A percentile compares a stretch with the other conserved stretches of the same genome.
Evolutionary conservation across 306 rosid genomes (phyloP).

Genomic region (Ormosia emarginata): DNA sequence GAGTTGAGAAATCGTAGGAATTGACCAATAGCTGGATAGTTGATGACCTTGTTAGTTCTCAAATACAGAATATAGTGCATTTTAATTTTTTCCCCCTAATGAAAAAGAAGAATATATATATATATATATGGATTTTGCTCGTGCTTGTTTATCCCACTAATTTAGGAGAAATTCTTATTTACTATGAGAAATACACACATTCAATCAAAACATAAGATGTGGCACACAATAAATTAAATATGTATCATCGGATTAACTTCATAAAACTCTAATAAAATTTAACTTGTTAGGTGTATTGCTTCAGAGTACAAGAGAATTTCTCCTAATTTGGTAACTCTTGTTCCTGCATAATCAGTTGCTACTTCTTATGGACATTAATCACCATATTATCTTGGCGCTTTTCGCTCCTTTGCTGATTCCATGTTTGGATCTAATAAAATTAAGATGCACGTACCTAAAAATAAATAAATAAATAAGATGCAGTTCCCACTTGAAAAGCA

Average conservation of each 20-base stretch:
- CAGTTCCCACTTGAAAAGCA: neutral
- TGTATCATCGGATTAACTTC: neutral
- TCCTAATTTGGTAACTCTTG: neutral
- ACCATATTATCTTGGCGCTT: too few species aligned
- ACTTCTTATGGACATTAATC: neutral
- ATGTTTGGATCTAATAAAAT: neutral
- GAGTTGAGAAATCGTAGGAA: conserved; percentile 48
- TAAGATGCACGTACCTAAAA: neutral
- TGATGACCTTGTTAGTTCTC: conserved; percentile 40
- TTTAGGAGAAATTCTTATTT: neutral
- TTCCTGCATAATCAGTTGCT: neutral
- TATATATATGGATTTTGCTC: neutral
- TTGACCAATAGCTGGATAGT: conserved; percentile 48
- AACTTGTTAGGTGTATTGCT: neutral
- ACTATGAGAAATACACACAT: too few species aligned
- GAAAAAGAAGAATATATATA: neutral
- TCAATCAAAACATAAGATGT: neutral
- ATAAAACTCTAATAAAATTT: too few species aligned
- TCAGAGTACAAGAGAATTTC: neutral
- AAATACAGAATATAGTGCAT: conserved; percentile 40
- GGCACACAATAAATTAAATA: neutral
- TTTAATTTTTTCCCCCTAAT: conserved; percentile 1
- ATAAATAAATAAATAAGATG: too few species aligned
- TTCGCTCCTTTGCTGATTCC: neutral
- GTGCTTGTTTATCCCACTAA: neutral